phyloP scores from a whole-genome alignment of 768 basidiomycete species.

The Cystoderma amianthinum region DNA sequence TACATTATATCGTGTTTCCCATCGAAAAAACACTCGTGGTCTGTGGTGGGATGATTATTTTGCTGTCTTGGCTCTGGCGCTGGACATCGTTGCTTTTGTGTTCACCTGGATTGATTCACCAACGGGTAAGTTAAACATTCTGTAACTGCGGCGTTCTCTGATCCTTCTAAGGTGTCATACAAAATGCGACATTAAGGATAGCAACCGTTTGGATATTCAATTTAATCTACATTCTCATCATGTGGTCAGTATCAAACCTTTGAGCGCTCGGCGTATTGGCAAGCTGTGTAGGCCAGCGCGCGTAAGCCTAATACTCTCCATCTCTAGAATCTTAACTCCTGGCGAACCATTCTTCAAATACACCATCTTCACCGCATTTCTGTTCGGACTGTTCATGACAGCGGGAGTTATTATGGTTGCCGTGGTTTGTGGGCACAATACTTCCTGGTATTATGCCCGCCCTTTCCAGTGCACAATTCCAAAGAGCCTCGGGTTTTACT shows the following conservation, averaged over 20 bases:
- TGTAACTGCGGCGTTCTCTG: neutral
- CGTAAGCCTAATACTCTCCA: neutral
- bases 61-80: conserved; percentile 6
- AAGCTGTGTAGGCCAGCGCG: neutral
- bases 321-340: neutral
- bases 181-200: neutral
- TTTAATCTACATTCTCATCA: neutral
- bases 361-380: neutral
- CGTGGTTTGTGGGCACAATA: neutral
- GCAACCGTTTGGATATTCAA: neutral
- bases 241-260: neutral
- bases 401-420: neutral
- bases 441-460: neutral
- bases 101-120: neutral
- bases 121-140: neutral
- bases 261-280: neutral
- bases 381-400: neutral
- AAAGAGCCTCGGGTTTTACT: neutral
- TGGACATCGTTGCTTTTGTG: conserved; percentile 10
- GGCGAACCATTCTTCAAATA: neutral
- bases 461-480: neutral
- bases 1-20: conserved; percentile 9
- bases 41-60: conserved; percentile 14
- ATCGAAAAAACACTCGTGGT: conserved; percentile 9
- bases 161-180: neutral